Conservation (phyloP, 2,329 filamentous ascomycete species). For the Aureobasidium sp. region DNA sequence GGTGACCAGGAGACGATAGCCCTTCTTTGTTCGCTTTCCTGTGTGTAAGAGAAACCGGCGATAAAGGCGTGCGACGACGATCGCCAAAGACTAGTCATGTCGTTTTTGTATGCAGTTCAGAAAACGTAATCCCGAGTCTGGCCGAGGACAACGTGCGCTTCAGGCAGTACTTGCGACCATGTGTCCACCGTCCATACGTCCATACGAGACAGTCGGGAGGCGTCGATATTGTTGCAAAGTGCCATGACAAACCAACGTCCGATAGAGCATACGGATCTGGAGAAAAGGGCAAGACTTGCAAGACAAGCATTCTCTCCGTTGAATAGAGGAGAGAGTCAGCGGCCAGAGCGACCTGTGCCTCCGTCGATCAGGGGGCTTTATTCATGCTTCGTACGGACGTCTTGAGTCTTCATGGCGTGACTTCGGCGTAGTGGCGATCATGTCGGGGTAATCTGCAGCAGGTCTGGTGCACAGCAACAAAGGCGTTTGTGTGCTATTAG, state of each 20-base stretch:
- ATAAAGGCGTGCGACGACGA: background rate
- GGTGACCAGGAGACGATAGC: background rate
- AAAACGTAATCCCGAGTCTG: background rate
- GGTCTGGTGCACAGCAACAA: background rate
- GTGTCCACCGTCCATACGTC: too few species aligned
- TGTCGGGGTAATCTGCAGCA: constrained; percentile 11
- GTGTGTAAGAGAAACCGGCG: background rate
- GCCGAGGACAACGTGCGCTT: background rate
- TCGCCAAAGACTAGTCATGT: background rate
- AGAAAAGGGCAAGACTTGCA: background rate
- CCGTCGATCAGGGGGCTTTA: background rate
- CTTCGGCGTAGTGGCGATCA: constrained; percentile 7
- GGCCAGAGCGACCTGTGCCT: background rate
- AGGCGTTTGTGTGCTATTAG: background rate
- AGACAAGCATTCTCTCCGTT: constrained; percentile 8
- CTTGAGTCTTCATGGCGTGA: constrained; percentile 6
- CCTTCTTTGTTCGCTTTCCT: background rate
- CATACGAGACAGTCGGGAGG: too few species aligned
- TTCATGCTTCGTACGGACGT: background rate
- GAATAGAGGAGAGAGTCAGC: constrained; percentile 4
- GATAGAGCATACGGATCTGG: constrained; percentile 1
- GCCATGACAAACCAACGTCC: constrained; percentile 4
- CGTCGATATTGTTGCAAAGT: background rate
- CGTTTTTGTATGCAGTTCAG: background rate
- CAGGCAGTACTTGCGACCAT: background rate